phyloP scores from a whole-genome alignment of 2,329 filamentous ascomycete species.

The Colletotrichum coccodes region DNA sequence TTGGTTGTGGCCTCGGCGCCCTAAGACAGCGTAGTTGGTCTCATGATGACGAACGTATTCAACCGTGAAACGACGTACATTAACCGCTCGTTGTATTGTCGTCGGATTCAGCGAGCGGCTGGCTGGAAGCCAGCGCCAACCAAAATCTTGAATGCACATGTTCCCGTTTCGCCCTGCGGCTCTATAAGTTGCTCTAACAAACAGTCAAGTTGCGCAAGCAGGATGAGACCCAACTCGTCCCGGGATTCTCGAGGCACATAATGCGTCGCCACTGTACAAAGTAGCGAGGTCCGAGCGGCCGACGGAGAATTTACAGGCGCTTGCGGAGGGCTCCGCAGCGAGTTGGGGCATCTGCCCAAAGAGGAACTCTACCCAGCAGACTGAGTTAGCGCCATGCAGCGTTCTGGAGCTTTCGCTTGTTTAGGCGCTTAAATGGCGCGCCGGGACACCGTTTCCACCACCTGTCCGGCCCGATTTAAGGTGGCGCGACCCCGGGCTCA shows the following conservation, averaged over 20 bases:
- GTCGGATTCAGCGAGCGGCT: too few relatives aligned
- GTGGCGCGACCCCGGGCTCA: not conserved
- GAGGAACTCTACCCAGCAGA: not conserved
- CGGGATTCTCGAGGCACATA: not conserved
- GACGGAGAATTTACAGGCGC: not conserved
- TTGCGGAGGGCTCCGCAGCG: not conserved
- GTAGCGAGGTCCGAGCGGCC: not conserved
- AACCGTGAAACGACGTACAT: too few relatives aligned
- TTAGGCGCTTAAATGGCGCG: not conserved
- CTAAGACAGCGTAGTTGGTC: too few relatives aligned
- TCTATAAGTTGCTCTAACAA: too few relatives aligned
- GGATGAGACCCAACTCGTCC: too few relatives aligned
- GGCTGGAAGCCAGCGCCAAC: too few relatives aligned
- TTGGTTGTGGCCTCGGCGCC: too few relatives aligned
- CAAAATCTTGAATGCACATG: too few relatives aligned
- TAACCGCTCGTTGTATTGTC: too few relatives aligned
- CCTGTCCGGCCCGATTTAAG: not conserved
- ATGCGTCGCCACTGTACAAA: not conserved
- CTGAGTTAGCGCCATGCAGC: not conserved
- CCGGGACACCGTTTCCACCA: not conserved
- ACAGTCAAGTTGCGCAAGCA: too few relatives aligned
- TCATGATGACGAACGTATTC: too few relatives aligned
- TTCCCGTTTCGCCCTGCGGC: too few relatives aligned
- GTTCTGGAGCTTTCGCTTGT: not conserved
- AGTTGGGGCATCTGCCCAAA: not conserved